These are phyloP conservation scores for Saccharomyces hybrid DNA, from an alignment of 1,139 yeast genomes.

Conservation along the genomic window DNA sequence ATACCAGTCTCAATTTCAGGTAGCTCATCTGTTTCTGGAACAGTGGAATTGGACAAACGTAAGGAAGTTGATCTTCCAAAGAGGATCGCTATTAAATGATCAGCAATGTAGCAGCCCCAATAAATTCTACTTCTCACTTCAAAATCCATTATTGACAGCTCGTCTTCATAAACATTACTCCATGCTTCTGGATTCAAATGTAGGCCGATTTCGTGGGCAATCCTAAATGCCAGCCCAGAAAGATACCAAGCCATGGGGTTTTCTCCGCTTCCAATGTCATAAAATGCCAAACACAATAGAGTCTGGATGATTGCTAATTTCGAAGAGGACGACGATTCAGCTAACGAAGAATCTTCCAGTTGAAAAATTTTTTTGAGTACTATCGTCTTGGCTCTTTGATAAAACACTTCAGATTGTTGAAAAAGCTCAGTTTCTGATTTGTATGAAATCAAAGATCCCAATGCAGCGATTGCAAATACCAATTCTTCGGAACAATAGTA, in stretches of 20 bases:
- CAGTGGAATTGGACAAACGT: conserved; percentile 48
- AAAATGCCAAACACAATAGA: conserved; percentile 44
- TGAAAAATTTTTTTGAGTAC: conserved; percentile 40
- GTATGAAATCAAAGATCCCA: conserved; percentile 47
- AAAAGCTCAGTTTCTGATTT: conserved; percentile 35
- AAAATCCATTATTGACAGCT: conserved; percentile 34
- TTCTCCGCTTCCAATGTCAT: conserved; percentile 50
- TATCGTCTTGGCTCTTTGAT: conserved; percentile 40
- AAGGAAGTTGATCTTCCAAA: conserved; percentile 50
- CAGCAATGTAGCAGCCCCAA: conserved; percentile 60
- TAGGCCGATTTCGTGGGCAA: conserved; percentile 56
- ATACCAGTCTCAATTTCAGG: conserved; percentile 49
- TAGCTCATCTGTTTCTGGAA: conserved; percentile 51
- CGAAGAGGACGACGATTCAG: conserved; percentile 25
- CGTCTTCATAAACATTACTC: conserved; percentile 32
- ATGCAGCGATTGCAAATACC: conserved; percentile 48
- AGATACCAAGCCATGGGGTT: conserved; percentile 57
- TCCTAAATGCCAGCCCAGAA: conserved; percentile 53
- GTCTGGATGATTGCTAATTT: conserved; percentile 38
- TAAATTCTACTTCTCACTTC: conserved; percentile 51
- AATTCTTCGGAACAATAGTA: conserved; percentile 46
- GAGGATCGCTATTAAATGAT: conserved; percentile 48
- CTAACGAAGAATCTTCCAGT: conserved; percentile 23
- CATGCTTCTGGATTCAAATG: conserved; percentile 53
- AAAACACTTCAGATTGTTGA: conserved; percentile 37